Conservation (phyloP, 345 rosid species). For the Gossypium mustelinum region DNA sequence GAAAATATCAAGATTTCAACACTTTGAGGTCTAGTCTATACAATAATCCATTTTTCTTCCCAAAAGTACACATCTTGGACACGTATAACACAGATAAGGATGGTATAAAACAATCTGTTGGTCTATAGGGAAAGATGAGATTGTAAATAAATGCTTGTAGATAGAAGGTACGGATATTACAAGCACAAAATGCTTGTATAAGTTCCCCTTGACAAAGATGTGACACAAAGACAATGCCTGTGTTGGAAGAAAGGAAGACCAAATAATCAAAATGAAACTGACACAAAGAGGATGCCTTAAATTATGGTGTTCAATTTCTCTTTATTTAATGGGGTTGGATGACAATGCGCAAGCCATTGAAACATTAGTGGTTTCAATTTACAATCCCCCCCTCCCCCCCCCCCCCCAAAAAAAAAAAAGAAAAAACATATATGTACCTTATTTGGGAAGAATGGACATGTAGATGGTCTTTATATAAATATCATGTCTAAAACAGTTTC, state of each 20-base stretch:
- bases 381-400: neutral
- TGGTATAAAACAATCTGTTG: neutral
- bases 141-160: neutral
- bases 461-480: neutral
- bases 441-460: neutral
- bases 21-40: neutral
- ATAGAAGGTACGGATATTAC: neutral
- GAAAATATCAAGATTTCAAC: conserved; percentile 1
- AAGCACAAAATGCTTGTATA: neutral
- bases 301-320: neutral
- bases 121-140: neutral
- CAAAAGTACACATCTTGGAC: neutral
- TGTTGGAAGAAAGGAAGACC: neutral
- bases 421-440: neutral
- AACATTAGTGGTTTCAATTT: neutral
- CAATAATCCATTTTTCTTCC: neutral
- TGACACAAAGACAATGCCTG: neutral
- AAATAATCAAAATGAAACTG: neutral
- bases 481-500: neutral
- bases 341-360: neutral
- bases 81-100: neutral
- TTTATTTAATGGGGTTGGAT: neutral
- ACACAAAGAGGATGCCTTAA: neutral
- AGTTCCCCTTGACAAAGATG: neutral
- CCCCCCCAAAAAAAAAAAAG: too few relatives aligned